Percentiles rank a stretch among this genome's conserved stretches.
phyloP scores from a whole-genome alignment of 768 basidiomycete species.

The Leccinum olivaceopallidum region DNA sequence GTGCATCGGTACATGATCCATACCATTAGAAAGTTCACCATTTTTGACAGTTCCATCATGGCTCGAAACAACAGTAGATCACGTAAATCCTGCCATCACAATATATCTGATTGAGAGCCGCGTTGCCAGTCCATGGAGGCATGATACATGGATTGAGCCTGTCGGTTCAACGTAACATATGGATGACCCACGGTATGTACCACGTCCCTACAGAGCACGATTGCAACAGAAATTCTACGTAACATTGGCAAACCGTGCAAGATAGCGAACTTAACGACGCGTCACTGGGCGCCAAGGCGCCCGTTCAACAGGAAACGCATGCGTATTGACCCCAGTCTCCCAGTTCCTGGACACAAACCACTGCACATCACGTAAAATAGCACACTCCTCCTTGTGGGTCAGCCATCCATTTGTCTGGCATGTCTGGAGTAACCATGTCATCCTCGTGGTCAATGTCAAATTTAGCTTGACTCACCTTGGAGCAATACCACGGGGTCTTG shows the following conservation, averaged over 20 bases:
- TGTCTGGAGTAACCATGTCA: constrained; percentile 14
- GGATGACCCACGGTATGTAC: constrained; percentile 5
- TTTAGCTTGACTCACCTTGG: constrained; percentile 21
- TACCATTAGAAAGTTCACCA: constrained; percentile 7
- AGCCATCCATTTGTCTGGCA: constrained; percentile 27
- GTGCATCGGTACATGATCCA: constrained; percentile 23
- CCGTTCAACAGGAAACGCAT: constrained; percentile 23
- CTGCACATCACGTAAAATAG: constrained; percentile 29
- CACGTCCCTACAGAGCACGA: background rate
- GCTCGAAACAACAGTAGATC: constrained; percentile 25
- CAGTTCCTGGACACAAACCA: constrained; percentile 32
- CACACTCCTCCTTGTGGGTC: constrained; percentile 25
- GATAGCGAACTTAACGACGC: constrained; percentile 7
- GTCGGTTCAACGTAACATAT: background rate
- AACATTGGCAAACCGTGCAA: background rate
- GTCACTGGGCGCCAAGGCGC: constrained; percentile 15
- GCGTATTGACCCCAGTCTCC: constrained; percentile 17
- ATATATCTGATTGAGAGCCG: constrained; percentile 11
- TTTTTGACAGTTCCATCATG: constrained; percentile 31
- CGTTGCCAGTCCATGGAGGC: background rate
- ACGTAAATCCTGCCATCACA: constrained; percentile 4
- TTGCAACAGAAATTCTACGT: background rate
- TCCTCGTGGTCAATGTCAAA: background rate
- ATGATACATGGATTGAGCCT: background rate
- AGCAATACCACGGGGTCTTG: constrained; percentile 32